phyloP scores from a whole-genome alignment of 768 basidiomycete genomes.

The Agaricus blazei region DNA sequence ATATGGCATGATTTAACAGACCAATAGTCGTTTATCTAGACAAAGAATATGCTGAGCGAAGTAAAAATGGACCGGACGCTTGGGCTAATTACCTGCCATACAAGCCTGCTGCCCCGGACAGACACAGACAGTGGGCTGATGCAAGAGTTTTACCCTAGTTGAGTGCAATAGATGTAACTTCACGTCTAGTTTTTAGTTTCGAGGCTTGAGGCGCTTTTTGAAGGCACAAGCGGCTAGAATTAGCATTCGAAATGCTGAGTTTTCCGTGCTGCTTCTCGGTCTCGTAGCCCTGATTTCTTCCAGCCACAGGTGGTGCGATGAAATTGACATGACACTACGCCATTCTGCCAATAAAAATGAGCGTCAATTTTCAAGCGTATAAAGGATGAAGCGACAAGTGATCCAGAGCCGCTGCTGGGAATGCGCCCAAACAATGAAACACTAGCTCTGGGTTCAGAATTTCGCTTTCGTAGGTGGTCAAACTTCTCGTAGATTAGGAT shows the following conservation, averaged over 20 bases:
- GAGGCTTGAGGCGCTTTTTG: constrained; percentile 57
- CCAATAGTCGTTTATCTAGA: constrained; percentile 87
- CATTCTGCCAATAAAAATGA: constrained; percentile 53
- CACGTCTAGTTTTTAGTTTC: not conserved
- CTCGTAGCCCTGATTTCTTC: constrained; percentile 51
- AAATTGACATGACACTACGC: constrained; percentile 27
- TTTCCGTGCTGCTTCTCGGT: constrained; percentile 64
- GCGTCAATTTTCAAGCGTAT: not conserved
- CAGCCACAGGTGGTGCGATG: not conserved
- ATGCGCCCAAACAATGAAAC: constrained; percentile 91
- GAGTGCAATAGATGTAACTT: constrained; percentile 91
- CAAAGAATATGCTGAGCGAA: not conserved
- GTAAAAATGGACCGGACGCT: not conserved
- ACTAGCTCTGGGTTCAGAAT: constrained; percentile 62
- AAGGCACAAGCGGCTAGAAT: constrained; percentile 84
- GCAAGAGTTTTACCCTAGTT: constrained; percentile 89
- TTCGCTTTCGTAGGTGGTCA: too few species aligned
- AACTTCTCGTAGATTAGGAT: too few species aligned
- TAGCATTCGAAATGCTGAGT: constrained; percentile 80
- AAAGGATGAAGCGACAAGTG: constrained; percentile 16
- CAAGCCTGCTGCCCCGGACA: constrained; percentile 81
- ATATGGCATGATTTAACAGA: constrained; percentile 93
- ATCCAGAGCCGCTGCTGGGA: constrained; percentile 67
- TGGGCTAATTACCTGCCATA: constrained; percentile 83
- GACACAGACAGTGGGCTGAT: constrained; percentile 81